Conservation (phyloP, 129 eudicot genomes). For the Lactuca sativa region DNA sequence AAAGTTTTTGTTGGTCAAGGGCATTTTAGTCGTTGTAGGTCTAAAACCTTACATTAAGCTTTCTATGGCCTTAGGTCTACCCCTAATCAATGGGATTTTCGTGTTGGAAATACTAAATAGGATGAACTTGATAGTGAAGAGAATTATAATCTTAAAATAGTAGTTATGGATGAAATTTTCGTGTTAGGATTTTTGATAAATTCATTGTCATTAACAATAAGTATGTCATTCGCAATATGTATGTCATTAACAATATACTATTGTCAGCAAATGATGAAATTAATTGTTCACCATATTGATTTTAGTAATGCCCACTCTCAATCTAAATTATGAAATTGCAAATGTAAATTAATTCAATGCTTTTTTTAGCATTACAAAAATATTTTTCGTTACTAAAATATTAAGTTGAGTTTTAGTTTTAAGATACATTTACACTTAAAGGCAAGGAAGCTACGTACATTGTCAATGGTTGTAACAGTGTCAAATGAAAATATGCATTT, state of each 20-base stretch:
- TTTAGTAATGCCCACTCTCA: not conserved
- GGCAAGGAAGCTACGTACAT: not conserved
- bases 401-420: not conserved
- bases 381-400: not conserved
- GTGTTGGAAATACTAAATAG: no score
- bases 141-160: not conserved
- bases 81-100: no score
- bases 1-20: no score
- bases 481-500: not conserved
- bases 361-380: no score
- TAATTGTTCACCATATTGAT: not conserved
- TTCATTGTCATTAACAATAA: not conserved
- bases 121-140: no score
- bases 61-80: no score
- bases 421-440: not conserved
- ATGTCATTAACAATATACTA: not conserved
- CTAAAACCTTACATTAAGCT: no score
- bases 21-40: no score
- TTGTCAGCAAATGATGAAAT: not conserved
- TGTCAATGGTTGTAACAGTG: not conserved
- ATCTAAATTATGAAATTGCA: not conserved
- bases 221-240: not conserved
- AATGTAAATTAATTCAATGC: not conserved
- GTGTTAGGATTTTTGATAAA: not conserved
- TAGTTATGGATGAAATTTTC: not conserved